Evolutionary conservation across 257 asterid species (phyloP).

Genomic region (Lantana camara): DNA sequence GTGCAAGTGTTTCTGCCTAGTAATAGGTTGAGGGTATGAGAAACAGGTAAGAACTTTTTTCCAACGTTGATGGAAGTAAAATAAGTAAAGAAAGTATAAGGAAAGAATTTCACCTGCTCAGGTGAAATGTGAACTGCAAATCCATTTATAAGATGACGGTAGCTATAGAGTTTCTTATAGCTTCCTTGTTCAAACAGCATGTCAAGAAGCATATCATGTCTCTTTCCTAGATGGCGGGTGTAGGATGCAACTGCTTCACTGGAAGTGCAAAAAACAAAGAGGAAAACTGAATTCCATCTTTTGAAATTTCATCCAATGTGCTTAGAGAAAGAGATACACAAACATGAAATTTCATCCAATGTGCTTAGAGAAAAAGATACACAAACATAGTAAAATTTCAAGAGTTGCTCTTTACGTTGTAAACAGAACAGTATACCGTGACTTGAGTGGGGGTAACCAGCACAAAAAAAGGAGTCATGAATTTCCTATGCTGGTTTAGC

Average conservation of each 20-base stretch:
- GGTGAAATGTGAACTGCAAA: conserved; percentile 86
- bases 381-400: not conserved
- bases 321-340: conserved; percentile 5
- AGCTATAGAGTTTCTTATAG: conserved; percentile 89
- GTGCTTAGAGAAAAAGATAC: conserved; percentile 1
- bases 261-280: conserved; percentile 13
- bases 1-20: conserved; percentile 89
- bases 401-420: not conserved
- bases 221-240: conserved; percentile 74
- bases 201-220: conserved; percentile 94
- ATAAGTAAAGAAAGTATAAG: conserved; percentile 14
- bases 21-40: conserved; percentile 34
- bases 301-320: not conserved
- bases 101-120: conserved; percentile 74
- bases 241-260: conserved; percentile 72
- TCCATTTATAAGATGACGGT: conserved; percentile 90
- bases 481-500: too few relatives aligned
- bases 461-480: too few relatives aligned
- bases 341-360: not conserved
- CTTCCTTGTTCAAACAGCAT: conserved; percentile 83
- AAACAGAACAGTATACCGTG: too few relatives aligned
- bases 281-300: conserved; percentile 1
- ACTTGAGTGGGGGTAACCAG: too few relatives aligned
- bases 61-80: too few relatives aligned
- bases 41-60: too few relatives aligned